phyloP scores from a whole-genome alignment of 2,329 filamentous ascomycete species.

The Colletotrichum somersetense region DNA sequence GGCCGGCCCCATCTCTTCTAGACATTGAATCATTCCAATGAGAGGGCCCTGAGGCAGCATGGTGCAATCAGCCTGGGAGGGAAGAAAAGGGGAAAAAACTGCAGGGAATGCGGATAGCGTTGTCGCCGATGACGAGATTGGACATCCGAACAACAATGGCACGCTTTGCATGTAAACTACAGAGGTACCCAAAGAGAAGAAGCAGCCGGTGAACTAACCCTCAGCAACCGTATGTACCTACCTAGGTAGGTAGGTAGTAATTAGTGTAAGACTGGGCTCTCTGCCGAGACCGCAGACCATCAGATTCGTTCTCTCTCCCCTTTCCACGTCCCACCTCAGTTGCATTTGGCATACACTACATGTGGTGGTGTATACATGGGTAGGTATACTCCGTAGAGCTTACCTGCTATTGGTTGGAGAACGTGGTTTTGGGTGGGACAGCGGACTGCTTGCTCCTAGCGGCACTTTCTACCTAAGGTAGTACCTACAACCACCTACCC shows the following conservation, averaged over 20 bases:
- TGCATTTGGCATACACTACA: conserved; percentile 2
- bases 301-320: conserved; percentile 14
- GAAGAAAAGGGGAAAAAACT: not conserved
- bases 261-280: conserved; percentile 11
- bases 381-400: too few species aligned
- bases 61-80: conserved; percentile 19
- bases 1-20: conserved; percentile 26
- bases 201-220: conserved; percentile 6
- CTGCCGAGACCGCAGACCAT: conserved; percentile 39
- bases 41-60: conserved; percentile 2
- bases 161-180: conserved; percentile 2
- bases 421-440: not conserved
- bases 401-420: not conserved
- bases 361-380: too few species aligned
- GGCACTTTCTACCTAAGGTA: too few species aligned
- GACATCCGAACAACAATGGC: not conserved
- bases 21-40: not conserved
- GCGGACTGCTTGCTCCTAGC: not conserved
- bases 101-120: not conserved
- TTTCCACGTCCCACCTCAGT: conserved; percentile 13
- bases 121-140: not conserved
- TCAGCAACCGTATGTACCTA: not conserved
- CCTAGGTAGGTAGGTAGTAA: too few species aligned
- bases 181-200: not conserved
- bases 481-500: too few species aligned